Evolutionary conservation across 1,284 basidiomycete species (phyloP), one percentile per base, ranked within the genome.

Genomic region (Microbotryum intermedium): DNA sequence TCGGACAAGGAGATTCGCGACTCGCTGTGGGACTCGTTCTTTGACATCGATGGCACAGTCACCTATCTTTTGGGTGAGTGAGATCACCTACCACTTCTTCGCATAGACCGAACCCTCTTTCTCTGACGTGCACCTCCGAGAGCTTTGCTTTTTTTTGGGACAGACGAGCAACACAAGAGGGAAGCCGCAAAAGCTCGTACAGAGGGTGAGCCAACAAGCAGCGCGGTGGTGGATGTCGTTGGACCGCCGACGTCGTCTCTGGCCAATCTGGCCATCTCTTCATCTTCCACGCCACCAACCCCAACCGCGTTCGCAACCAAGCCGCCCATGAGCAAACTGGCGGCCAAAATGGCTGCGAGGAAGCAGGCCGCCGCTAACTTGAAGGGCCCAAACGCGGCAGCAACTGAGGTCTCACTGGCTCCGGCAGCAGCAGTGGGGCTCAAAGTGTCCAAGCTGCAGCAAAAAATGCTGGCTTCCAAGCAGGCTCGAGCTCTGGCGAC

Each of bases 1-100:
- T 79, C 85, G 43, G 88, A 94, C 72, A 74, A 77, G 45, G 80
- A 83, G 54, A 87, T 98, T 73, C 83, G 82, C 70, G 87, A 92
- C 67, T 80, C 82, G 1, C 78, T 97, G 49, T 97, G 91, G 87
- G 85, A 97, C 69, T 84, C 80, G 69, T 89, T 88, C 76, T 97
- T 95, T 71, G 85, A 97, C 71, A 81, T 88, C 21, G 84, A 90
- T 46, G 81, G 85, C 71, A 84, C 88, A 7, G 76, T 93, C 18
- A 76, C 82, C 44, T 88, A 84, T 81, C 78, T 91, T 26, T 69
- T 86, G 30, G 75, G 75, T 69, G 39, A 23, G 64, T 52, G 8
- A 47, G 13, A 4, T 18, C 26, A 6, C 8, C 9, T 10, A 7
- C 23, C 18, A 34, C 13, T 28, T 25, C 28, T 11, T 42, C 44